Evolutionary conservation across 306 rosid species (phyloP).

Genomic region (Prunus kanzakura): DNA sequence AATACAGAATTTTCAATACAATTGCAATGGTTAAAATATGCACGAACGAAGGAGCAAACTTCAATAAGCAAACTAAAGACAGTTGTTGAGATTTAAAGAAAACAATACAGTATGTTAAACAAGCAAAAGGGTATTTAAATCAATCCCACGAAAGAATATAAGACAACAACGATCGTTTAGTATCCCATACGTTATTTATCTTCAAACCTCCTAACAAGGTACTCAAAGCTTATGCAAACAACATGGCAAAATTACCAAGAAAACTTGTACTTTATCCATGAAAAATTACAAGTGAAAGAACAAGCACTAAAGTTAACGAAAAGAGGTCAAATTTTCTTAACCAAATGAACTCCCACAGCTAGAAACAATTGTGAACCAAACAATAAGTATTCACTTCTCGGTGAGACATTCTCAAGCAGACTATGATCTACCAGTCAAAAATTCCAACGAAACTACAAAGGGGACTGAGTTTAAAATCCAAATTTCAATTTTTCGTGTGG

Average conservation of each 20-base stretch:
- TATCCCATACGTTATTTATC: background rate
- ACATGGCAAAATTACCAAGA: background rate
- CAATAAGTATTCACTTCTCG: no score
- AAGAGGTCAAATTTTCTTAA: background rate
- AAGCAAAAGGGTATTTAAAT: background rate
- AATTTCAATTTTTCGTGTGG: background rate
- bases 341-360: background rate
- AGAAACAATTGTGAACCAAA: background rate
- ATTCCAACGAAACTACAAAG: background rate
- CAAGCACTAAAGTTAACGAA: background rate
- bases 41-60: background rate
- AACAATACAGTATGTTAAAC: background rate
- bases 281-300: background rate
- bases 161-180: background rate
- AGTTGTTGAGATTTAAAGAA: background rate
- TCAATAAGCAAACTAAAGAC: slow-evolving; percentile 1
- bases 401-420: no score
- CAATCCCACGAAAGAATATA: background rate
- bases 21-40: background rate
- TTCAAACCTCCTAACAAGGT: background rate
- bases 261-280: background rate
- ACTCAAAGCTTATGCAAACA: background rate
- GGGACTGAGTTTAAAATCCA: background rate
- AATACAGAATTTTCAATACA: background rate
- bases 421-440: background rate